Evolutionary conservation across 2,329 filamentous ascomycete species (phyloP), one percentile per base, ranked within the genome.

Genomic region (Cladosporium cucumerinum): DNA sequence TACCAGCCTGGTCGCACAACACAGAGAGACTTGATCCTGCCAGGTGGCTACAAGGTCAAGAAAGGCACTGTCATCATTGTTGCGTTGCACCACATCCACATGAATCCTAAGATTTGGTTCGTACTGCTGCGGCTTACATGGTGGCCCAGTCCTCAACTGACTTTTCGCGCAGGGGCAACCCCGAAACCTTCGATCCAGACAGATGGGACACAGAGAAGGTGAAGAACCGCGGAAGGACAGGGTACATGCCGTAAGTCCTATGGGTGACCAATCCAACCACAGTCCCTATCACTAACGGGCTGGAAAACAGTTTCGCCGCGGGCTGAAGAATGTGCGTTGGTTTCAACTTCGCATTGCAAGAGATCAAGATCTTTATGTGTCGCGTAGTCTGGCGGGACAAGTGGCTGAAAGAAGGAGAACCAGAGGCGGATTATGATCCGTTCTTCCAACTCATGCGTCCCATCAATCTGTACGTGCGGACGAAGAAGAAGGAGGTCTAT

Each of bases 311-410:
- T n/a, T 89, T 89, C 67, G 86, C 82, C 0, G 77, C 81, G 0
- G 87, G 87, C 0, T 82, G 79, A 0, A 78, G 87, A 1, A 82
- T 82, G 76, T 89, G 87, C 66, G 85, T 89, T 63, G 87, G 86
- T 0, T 88, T 87, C 80, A 88, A 87, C 74, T 87, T 88, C 72
- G 86, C 86, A 0, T 76, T 88, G 7, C 81, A 83, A 65, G 85
- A 89, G 73, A 79, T 87, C 65, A 87, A 87, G 77, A 78, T 87
- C 4, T 82, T 86, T 69, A 46, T 89, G 67, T 78, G 81, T 1
- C 85, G 87, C 76, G 75, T 89, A 43, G 74, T 88, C 2, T 88
- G 82, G 65, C 78, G 86, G 8, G 88, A 89, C 71, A 77, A 83
- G 63, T 88, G 86, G 65, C 34, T 62, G 23, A 52, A 85, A 88